These are phyloP conservation scores for Paraphoma sp. DNA, from an alignment of 2,329 filamentous ascomycete genomes.

Conservation along the genomic window DNA sequence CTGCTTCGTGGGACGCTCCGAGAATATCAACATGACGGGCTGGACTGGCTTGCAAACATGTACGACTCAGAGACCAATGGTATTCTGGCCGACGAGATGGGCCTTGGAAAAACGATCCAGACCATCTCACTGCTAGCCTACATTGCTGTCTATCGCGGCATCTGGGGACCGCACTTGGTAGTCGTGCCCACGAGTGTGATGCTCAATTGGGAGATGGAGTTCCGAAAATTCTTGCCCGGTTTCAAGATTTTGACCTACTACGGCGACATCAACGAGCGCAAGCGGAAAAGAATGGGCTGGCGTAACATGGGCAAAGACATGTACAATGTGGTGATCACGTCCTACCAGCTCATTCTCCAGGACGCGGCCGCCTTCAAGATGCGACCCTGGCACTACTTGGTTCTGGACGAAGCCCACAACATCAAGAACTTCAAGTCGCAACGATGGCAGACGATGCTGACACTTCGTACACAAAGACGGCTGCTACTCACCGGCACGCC, in stretches of 20 bases:
- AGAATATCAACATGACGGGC: conserved; percentile 95
- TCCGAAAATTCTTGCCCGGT: conserved; percentile 98
- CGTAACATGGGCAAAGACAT: conserved; percentile 76
- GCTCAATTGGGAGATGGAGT: conserved; percentile 99
- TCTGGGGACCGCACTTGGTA: conserved; percentile 96
- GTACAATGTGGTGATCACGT: conserved; percentile 98
- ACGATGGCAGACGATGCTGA: conserved; percentile 92
- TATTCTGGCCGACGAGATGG: conserved; percentile 98
- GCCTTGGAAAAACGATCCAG: conserved; percentile 96
- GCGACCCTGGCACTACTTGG: conserved; percentile 95
- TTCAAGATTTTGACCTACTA: conserved; percentile 99
- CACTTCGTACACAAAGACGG: conserved; percentile 87
- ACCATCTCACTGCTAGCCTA: conserved; percentile 94
- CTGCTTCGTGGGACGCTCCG: conserved; percentile 86
- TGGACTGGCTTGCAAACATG: conserved; percentile 94
- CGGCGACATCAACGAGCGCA: conserved; percentile 89
- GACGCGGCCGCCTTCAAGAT: conserved; percentile 94
- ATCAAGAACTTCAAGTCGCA: conserved; percentile 99
- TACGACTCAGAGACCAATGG: conserved; percentile 94
- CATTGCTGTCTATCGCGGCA: conserved; percentile 84
- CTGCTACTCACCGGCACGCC: conserved; percentile 93
- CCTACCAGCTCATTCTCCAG: conserved; percentile 93
- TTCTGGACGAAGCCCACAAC: conserved; percentile 97
- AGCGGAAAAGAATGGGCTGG: conserved; percentile 90
- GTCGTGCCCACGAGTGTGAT: conserved; percentile 98